Evolutionary conservation across 1,284 basidiomycete species (phyloP).

Genomic region (Cryptococcus sp.): DNA sequence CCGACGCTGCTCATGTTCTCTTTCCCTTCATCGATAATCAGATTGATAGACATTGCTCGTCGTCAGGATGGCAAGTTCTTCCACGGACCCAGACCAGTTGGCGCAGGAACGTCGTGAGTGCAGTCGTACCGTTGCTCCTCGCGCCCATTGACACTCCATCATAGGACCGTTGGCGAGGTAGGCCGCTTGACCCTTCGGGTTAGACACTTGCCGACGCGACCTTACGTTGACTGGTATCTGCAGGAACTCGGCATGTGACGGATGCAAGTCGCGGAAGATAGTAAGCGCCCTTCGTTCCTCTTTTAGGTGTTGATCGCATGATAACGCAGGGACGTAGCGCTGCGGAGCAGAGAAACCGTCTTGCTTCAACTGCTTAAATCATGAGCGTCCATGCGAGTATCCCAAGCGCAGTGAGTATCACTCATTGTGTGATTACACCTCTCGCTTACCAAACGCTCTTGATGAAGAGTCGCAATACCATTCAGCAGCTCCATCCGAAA

Average conservation of each 20-base stretch:
- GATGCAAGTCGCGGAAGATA: conserved; percentile 13
- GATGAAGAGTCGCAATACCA: neutral
- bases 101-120: too few species aligned
- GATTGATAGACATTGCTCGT: too few species aligned
- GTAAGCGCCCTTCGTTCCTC: conserved; percentile 2
- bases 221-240: neutral
- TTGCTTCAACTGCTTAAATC: conserved; percentile 20
- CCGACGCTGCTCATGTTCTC: too few species aligned
- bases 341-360: conserved; percentile 23
- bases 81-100: too few species aligned
- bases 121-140: too few species aligned
- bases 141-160: too few species aligned
- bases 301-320: neutral
- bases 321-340: conserved; percentile 2
- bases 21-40: too few species aligned
- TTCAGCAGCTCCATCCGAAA: neutral
- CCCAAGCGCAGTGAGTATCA: conserved; percentile 9
- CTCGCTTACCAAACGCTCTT: neutral
- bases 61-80: too few species aligned
- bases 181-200: too few species aligned
- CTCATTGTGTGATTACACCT: neutral
- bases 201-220: too few species aligned
- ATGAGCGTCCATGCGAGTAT: conserved; percentile 17
- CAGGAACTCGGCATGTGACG: conserved; percentile 15
- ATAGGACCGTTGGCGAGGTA: too few species aligned